phyloP scores from a whole-genome alignment of 208 protist species.

The Trypanosomatidae sp. region DNA sequence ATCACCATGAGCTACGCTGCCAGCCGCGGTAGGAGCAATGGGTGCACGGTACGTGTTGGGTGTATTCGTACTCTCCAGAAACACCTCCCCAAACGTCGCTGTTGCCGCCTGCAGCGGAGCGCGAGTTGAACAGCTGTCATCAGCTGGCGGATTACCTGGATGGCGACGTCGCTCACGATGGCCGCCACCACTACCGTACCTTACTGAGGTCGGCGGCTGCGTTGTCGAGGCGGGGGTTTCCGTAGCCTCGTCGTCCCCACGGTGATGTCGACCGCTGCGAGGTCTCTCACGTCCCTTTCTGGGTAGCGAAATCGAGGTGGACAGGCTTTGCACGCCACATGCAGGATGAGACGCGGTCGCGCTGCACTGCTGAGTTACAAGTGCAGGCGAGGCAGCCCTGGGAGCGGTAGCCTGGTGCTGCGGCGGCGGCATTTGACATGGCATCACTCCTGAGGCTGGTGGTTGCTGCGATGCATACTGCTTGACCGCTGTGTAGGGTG shows the following conservation, averaged over 20 bases:
- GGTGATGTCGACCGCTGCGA: slow-evolving; percentile 7
- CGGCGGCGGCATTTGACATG: slow-evolving; percentile 12
- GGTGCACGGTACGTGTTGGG: background rate
- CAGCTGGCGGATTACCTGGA: slow-evolving; percentile 5
- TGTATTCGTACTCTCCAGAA: background rate
- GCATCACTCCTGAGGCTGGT: background rate
- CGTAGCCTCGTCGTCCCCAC: background rate
- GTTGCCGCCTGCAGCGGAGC: slow-evolving; percentile 12
- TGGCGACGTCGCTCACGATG: slow-evolving; percentile 12
- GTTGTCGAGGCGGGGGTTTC: background rate
- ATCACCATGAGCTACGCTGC: background rate
- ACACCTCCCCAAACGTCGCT: slow-evolving; percentile 3
- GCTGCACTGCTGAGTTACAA: background rate
- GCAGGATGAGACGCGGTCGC: background rate
- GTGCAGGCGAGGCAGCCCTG: background rate
- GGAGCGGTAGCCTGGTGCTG: background rate
- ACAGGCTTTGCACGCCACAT: background rate
- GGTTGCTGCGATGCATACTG: background rate
- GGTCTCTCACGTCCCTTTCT: background rate
- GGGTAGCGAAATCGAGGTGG: background rate
- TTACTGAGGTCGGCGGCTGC: background rate
- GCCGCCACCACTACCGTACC: background rate
- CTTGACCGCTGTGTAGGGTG: background rate
- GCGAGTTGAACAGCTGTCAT: slow-evolving; percentile 5
- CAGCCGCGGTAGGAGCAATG: background rate